Base-by-base conservation (phyloP, 352 stramenopile genomes). In the Phytophthora colocasiae region DNA sequence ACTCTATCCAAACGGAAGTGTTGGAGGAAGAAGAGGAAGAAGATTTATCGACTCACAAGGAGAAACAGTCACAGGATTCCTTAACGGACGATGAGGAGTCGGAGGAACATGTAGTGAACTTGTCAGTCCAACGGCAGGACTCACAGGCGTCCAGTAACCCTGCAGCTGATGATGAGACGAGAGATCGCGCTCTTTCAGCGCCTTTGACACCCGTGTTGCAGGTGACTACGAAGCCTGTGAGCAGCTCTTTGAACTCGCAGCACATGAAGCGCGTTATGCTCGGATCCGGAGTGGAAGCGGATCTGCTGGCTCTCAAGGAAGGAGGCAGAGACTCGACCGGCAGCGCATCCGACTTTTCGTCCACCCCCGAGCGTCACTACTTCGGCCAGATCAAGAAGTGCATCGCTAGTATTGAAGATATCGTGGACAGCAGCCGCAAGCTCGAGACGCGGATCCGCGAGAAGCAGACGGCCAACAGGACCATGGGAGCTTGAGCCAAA, bases 401-500 rank as follows among this genome's bases (percentile, higher is more conserved):
- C 58, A 69, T 74, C 12, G 52, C 49, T 51, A 69, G 58, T 50
- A 79, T 79, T 22, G 63, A 77, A 40, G 56, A 65, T 15, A 63
- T 76, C 12, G 29, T 79, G 46, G 61, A 72, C 54, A 73, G 66
- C 48, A 75, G 62, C 34, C 61, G 71, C 38, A 58, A 67, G 19
- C 48, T 73, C 17, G 71, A 69, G 26, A 27, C 17, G 12, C 49
- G 47, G 4, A 66, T 78, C 62, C 60, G 50, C 38, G 70, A 72
- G 8, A 69, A 69, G 56, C 60, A 72, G 36, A 41, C n/a, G 40
- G 34, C 22, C 7, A 54, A 49, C 29, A 5, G 19, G 10, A 29
- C 56, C 0, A 31, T 51, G 22, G 46, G 34, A 60, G 31, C 36
- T 26, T 24, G 26, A 43, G 22, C 52, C 17, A 43, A 43, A 38